Conservation (phyloP, 2,329 filamentous ascomycete genomes). For the Aspergillus aculeatinus region DNA sequence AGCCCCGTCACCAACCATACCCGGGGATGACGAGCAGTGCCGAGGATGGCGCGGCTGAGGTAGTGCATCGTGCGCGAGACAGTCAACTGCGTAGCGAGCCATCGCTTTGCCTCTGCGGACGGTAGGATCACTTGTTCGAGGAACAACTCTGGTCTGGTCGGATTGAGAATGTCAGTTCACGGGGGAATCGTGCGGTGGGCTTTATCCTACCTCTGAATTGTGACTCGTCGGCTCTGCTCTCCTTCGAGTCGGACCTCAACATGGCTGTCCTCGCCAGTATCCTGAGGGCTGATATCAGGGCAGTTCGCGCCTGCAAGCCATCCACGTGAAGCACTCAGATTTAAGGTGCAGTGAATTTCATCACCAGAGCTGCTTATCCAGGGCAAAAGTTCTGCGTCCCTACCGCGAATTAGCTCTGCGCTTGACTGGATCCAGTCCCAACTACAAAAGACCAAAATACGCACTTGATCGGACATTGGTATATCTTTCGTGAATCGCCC, state of each 20-base stretch:
- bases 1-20: neutral
- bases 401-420: neutral
- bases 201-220: neutral
- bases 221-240: neutral
- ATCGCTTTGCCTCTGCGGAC: neutral
- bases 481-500: neutral
- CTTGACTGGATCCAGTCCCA: neutral
- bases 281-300: neutral
- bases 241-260: neutral
- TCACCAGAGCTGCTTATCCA: neutral
- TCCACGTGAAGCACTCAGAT: neutral
- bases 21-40: neutral
- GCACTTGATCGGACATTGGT: neutral
- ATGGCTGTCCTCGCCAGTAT: neutral
- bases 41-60: neutral
- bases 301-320: neutral
- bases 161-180: neutral
- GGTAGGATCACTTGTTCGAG: neutral
- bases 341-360: neutral
- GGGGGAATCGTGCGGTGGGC: too few relatives aligned
- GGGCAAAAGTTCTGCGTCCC: neutral
- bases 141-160: neutral
- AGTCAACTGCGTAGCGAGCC: neutral
- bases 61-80: neutral
- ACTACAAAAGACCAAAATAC: neutral